Conservation (phyloP, 2,329 filamentous ascomycete genomes). For the Acephala macrosclerotiorum region DNA sequence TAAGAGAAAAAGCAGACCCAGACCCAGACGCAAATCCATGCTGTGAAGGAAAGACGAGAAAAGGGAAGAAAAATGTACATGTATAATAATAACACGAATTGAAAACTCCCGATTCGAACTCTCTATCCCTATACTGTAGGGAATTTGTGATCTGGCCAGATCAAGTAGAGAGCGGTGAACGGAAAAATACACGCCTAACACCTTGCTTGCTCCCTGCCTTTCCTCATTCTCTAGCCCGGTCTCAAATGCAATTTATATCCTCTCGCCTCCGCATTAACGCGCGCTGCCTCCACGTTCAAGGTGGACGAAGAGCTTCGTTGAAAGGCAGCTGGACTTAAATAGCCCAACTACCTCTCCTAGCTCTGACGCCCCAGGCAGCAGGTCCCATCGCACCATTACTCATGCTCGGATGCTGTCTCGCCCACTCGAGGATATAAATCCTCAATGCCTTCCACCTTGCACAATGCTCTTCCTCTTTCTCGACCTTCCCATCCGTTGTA, state of each 20-base stretch:
- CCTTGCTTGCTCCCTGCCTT: neutral
- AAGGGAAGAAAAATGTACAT: neutral
- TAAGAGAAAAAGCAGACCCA: neutral
- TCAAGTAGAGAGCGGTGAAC: slow-evolving; percentile 7
- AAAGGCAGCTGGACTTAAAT: slow-evolving; percentile 50
- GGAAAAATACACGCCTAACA: neutral
- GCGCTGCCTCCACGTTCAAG: neutral
- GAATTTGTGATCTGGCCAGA: neutral
- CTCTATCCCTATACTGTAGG: neutral
- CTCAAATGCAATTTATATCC: slow-evolving; percentile 6
- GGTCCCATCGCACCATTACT: slow-evolving; percentile 59
- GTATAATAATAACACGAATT: slow-evolving; percentile 1
- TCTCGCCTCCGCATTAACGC: neutral
- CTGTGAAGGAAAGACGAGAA: neutral
- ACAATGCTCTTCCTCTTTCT: slow-evolving; percentile 53
- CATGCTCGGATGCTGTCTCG: slow-evolving; percentile 81
- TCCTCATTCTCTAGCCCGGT: neutral
- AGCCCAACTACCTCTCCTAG: slow-evolving; percentile 76
- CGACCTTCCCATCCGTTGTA: neutral
- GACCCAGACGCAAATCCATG: neutral
- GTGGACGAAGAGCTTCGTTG: neutral
- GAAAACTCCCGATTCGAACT: neutral
- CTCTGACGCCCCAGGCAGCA: slow-evolving; percentile 72
- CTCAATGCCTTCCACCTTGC: slow-evolving; percentile 85
- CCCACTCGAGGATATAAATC: slow-evolving; percentile 89